phyloP scores from a whole-genome alignment of 2,329 filamentous ascomycete species.

The Aphanoascus verrucosus region DNA sequence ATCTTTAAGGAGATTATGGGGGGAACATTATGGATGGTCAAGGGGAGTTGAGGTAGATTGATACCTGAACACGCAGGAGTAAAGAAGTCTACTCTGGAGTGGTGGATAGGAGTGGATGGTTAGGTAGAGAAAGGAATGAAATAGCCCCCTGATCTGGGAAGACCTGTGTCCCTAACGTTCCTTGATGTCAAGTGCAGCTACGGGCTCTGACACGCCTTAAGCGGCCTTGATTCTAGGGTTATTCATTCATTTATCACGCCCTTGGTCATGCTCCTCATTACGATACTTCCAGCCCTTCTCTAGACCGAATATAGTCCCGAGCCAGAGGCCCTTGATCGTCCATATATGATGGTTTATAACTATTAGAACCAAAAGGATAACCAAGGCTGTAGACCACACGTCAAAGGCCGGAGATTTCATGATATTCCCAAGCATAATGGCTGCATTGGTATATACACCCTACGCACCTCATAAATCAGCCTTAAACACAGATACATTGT shows the following conservation, averaged over 20 bases:
- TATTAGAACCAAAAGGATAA: conserved; percentile 28
- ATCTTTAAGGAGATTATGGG: background rate
- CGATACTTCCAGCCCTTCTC: conserved; percentile 21
- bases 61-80: background rate
- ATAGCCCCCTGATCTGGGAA: background rate
- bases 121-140: background rate
- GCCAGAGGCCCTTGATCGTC: conserved; percentile 25
- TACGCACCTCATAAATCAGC: conserved; percentile 12
- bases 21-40: background rate
- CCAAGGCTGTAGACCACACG: conserved; percentile 31
- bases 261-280: background rate
- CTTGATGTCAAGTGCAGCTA: background rate
- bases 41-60: background rate
- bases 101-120: background rate
- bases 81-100: background rate
- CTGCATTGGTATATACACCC: conserved; percentile 34
- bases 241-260: background rate
- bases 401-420: conserved; percentile 32
- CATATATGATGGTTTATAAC: conserved; percentile 25
- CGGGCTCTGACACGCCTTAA: too few species aligned
- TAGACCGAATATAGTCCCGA: conserved; percentile 25
- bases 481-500: background rate
- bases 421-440: conserved; percentile 29
- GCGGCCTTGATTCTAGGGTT: background rate
- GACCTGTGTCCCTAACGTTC: background rate